Evolutionary conservation across 2,329 filamentous ascomycete genomes (phyloP), one percentile per base, ranked within the genome.

Genomic region (Aspergillus ruber): DNA sequence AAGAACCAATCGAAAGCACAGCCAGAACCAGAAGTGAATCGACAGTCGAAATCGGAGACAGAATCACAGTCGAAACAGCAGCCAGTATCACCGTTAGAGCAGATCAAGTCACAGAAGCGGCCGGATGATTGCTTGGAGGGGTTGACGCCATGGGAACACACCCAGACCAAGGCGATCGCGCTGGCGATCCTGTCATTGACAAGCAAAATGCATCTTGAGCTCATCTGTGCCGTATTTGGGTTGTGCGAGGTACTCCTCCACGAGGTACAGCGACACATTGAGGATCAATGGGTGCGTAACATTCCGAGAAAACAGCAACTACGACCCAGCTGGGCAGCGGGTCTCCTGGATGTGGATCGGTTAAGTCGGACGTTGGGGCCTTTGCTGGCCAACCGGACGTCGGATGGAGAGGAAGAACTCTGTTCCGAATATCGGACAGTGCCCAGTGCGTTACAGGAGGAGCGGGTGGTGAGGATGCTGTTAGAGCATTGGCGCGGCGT

Each of bases 201-300:
- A 9, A 62, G 54, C 39, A 60, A 68, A 32, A 64, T 69, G 60
- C 66, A 71, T 46, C 56, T 69, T 36, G 66, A 68, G 21, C 58
- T 72, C 18, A 65, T 71, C 47, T 72, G 68, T 46, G 64, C 64
- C 1, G 61, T 71, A 1, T 69, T 72, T 47, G 69, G 68, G 6
- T 52, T 72, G 10, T 61, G 68, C 40, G 51, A 60, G 13, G 50
- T 62, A 9, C 51, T 70, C 23, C 48, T 64, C 9, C 57, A 65
- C 43, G 60, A 64, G 46, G 59, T 56, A 3, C 53, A 56, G 15
- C 56, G 56, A 13, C 23, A 49, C 8, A 21, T 39, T 20, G 36
- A 39, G 15, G 10, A 12, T 20, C 15, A 39, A 8, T 39, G 36
- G 36, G 10, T 17, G 15, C 10, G 10, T 39, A 39, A 20, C 7